These are phyloP conservation scores for Auriculariales sp. DNA, from an alignment of 768 basidiomycete genomes.

Conservation along the genomic window DNA sequence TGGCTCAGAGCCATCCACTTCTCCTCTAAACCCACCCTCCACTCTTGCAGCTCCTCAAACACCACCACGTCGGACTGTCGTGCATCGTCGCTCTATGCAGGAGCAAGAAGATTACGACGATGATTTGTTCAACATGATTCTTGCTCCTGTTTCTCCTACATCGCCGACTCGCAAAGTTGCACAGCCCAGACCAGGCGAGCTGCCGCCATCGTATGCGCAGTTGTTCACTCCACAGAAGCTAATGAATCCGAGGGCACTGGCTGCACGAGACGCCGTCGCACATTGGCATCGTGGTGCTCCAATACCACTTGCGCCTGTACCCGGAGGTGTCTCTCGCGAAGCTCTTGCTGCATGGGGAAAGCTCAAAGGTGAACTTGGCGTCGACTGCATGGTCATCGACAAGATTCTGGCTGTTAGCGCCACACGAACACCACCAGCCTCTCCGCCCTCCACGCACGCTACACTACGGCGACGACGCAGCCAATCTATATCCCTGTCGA, in stretches of 20 bases:
- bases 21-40: not conserved
- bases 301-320: constrained; percentile 24
- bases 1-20: not conserved
- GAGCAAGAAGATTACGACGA: not conserved
- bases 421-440: constrained; percentile 1
- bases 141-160: not conserved
- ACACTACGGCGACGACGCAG: not conserved
- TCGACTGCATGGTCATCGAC: constrained; percentile 66
- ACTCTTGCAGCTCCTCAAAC: not conserved
- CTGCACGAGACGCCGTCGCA: constrained; percentile 43
- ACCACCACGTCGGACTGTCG: not conserved
- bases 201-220: not conserved
- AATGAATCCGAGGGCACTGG: constrained; percentile 3
- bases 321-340: constrained; percentile 47
- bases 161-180: not conserved
- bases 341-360: constrained; percentile 63
- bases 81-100: not conserved
- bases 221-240: not conserved
- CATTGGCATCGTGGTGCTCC: constrained; percentile 55
- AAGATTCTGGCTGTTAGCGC: constrained; percentile 37
- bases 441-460: not conserved
- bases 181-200: not conserved
- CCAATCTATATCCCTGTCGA: not conserved
- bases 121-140: not conserved
- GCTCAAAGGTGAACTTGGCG: constrained; percentile 64